Evolutionary conservation across 2,329 filamentous ascomycete genomes (phyloP), one percentile per base, ranked within the genome.

Genomic region (Exutisphaerella laricina): DNA sequence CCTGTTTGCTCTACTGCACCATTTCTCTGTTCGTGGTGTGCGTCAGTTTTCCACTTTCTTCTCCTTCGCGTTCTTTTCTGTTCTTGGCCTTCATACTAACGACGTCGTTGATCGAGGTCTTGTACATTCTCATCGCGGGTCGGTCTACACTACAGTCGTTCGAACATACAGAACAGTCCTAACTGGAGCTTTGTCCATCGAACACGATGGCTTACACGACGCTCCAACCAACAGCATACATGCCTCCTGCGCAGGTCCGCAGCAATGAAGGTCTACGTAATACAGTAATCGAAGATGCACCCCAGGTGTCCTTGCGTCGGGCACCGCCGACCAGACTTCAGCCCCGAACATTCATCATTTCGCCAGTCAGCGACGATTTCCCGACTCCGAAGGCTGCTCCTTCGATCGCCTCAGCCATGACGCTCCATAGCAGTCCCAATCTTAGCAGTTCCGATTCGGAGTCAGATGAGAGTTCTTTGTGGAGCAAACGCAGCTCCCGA

Each of bases 401-500:
- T 3, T 32, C 44, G 4, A 43, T 43, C 42, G 42, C 46, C 26
- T 47, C 44, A 12, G 26, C 49, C n/a, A 26, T 49, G 34, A 48
- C 50, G 13, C 43, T 53, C 8, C 46, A 55, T 62, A 81, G 80
- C 59, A 73, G 83, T 59, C 70, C 79, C 28, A 79, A 78, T 36
- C 77, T 79, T 34, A 48, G 48, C 44, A 73, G 78, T 58, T 70
- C 80, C 43, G 74, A 80, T 29, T 49, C 51, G 3, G 56, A 57
- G 10, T 63, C 61, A 14, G 61, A 63, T 32, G 45, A 52, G 10
- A 59, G 59, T 34, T 64, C 61, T 4, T 49, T 59, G 50, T 81
- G 83, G 84, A 81, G 65, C 48, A 72, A 79, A 55, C 70, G 75
- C 62, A 82, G 82, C 53, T 78, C 79, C 55, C 85, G 78, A 54